Percentiles rank a stretch among this genome's conserved stretches.
Conservation (phyloP, 2,329 filamentous ascomycete species). For the Claviceps monticola region DNA sequence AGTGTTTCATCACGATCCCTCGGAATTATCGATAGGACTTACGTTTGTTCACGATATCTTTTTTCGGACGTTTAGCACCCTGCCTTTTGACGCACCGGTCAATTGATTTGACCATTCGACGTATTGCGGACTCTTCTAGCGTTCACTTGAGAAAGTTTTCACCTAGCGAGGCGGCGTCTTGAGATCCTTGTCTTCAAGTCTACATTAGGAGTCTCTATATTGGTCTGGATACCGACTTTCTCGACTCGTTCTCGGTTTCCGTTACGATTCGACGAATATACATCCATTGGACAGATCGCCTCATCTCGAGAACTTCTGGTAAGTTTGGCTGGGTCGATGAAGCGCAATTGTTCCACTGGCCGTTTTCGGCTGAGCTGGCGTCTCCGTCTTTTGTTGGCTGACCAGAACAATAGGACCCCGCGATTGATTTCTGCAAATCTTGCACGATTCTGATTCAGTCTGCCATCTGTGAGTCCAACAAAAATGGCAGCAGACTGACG, state of each 20-base stretch:
- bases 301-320: slow-evolving; percentile 2
- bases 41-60: slow-evolving; percentile 16
- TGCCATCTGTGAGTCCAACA: not conserved
- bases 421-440: slow-evolving; percentile 13
- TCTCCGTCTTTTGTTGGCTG: not conserved
- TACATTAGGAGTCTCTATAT: slow-evolving; percentile 23
- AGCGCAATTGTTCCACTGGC: not conserved
- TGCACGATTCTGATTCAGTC: slow-evolving; percentile 7
- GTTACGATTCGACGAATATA: slow-evolving; percentile 15
- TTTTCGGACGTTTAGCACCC: slow-evolving; percentile 12
- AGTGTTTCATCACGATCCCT: slow-evolving; percentile 26
- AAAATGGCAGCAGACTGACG: not conserved
- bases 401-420: slow-evolving; percentile 10
- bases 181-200: slow-evolving; percentile 23
- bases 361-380: not conserved
- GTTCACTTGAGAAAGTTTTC: slow-evolving; percentile 18
- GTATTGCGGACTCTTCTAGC: slow-evolving; percentile 12
- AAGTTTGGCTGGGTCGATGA: slow-evolving; percentile 4
- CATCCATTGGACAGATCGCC: slow-evolving; percentile 14
- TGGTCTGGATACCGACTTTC: slow-evolving; percentile 22
- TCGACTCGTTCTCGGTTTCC: slow-evolving; percentile 20
- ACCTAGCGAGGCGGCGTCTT: slow-evolving; percentile 27
- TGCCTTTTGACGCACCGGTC: slow-evolving; percentile 11
- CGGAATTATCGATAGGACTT: slow-evolving; percentile 25
- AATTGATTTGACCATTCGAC: slow-evolving; percentile 7